A percentile compares a stretch with the other conserved stretches of the same genome.
Evolutionary conservation across 805 yeast species (phyloP).

Genomic region (Saccharomyces jurei): DNA sequence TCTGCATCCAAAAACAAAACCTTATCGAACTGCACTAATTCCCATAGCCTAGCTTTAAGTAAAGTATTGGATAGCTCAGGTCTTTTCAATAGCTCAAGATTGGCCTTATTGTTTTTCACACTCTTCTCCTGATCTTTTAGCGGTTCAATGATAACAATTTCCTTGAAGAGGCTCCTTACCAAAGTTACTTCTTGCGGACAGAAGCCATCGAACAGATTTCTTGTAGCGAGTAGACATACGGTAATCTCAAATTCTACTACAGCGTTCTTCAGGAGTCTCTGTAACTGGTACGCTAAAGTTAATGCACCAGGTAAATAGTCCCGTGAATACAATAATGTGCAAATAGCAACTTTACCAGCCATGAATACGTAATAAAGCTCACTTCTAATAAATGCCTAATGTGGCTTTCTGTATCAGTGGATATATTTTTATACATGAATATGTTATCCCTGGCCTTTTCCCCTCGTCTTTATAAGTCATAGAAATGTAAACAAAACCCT

Average conservation of each 20-base stretch:
- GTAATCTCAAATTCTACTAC: slow-evolving; percentile 1
- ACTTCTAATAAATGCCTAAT: not conserved
- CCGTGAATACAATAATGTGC: slow-evolving; percentile 37
- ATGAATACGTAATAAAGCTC: not conserved
- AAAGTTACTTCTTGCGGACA: slow-evolving; percentile 7
- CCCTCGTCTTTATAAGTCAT: not conserved
- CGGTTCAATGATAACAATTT: slow-evolving; percentile 20
- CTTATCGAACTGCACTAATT: slow-evolving; percentile 34
- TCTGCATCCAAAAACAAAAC: slow-evolving; percentile 56
- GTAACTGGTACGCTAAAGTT: slow-evolving; percentile 36
- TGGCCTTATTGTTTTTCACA: slow-evolving; percentile 12
- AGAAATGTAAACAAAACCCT: not conserved
- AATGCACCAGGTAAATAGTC: slow-evolving; percentile 48
- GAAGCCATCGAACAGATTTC: slow-evolving; percentile 7
- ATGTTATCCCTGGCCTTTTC: not conserved
- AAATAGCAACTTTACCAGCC: not conserved
- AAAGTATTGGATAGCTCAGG: slow-evolving; percentile 44
- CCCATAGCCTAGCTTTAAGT: slow-evolving; percentile 42
- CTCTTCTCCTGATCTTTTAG: slow-evolving; percentile 13
- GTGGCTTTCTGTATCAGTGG: not conserved
- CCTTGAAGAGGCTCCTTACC: slow-evolving; percentile 18
- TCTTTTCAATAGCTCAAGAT: slow-evolving; percentile 32
- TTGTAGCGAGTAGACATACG: slow-evolving; percentile 12
- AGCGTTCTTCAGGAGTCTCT: slow-evolving; percentile 8
- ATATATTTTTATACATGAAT: not conserved